Base-by-base conservation (phyloP, 1,284 basidiomycete species). In the Irpex sp. region DNA sequence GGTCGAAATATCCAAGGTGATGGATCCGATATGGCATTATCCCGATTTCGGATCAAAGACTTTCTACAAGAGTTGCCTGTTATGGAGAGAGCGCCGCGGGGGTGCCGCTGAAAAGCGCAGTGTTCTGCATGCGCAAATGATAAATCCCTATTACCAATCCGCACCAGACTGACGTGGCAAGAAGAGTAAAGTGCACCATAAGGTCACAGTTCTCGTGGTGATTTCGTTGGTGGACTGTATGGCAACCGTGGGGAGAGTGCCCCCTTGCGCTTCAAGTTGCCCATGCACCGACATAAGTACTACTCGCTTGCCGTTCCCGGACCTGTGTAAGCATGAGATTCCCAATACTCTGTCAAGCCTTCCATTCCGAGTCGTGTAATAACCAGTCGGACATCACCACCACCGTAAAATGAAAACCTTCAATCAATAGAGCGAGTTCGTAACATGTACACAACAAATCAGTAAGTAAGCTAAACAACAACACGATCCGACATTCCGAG, bases 11-110 rank as follows among this genome's bases (percentile, higher is more conserved):
- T 61, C n/a, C 5, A 15, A 37, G 40, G 49, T 61, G 59, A 62
- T 62, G 15, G 3, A 31, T 38, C 60, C 60, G 60, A 62, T 62
- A 62, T 62, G 44, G 60, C 54, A 26, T 47, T 31, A 21, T 37
- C 36, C 19, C 54, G 15, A 57, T 26, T 62, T 21, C 60, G 60
- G 60, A 62, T 62, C 60, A 62, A 36, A 48, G 19, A 21, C 60
- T 38, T 37, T 52, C 40, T n/a, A 57, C 60, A 57, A 51, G 54
- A 52, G 38, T 21, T 62, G 52, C 60, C 60, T 56, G 26, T 34
- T 56, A 56, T 56, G 54, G 54, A 56, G 21, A 9, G n/a, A 11
- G 34, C 26, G 54, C 34, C 54, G 54, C 54, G 54, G 54, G 31
- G 54, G 11, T 26, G 26, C n/a, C 54, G 54, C 54, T 31, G 44